Percentiles rank a stretch among this genome's conserved stretches.
Conservation (phyloP, 2,329 filamentous ascomycete species). For the Alternaria novae-zelandiae region DNA sequence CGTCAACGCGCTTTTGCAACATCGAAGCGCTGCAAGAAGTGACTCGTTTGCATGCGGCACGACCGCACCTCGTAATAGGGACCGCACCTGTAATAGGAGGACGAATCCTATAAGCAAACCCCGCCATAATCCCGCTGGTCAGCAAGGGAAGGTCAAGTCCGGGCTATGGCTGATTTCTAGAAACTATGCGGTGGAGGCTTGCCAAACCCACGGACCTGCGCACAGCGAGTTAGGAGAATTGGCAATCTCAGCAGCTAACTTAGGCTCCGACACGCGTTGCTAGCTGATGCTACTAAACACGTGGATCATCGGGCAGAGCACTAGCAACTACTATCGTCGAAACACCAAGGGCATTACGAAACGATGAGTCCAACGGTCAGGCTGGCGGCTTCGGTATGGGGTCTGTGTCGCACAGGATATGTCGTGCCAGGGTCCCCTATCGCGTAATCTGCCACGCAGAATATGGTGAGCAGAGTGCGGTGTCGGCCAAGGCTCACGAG, state of each 20-base stretch:
- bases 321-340: constrained; percentile 11
- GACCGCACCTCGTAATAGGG: constrained; percentile 6
- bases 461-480: constrained; percentile 27
- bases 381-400: constrained; percentile 30
- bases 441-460: constrained; percentile 37
- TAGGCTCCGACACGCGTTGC: constrained; percentile 16
- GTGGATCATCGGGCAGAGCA: constrained; percentile 13
- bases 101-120: constrained; percentile 30
- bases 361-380: constrained; percentile 19
- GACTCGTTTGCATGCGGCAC: constrained; percentile 33
- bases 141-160: constrained; percentile 35
- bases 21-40: constrained; percentile 29
- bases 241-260: constrained; percentile 30
- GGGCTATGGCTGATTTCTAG: constrained; percentile 30
- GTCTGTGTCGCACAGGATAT: constrained; percentile 34
- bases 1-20: constrained; percentile 28
- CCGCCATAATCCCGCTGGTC: constrained; percentile 38
- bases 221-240: constrained; percentile 19
- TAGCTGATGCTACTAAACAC: constrained; percentile 15
- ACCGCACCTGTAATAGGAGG: constrained; percentile 25
- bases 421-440: constrained; percentile 30
- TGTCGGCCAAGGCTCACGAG: constrained; percentile 11
- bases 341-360: constrained; percentile 21
- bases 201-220: constrained; percentile 16
- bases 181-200: constrained; percentile 25